These are phyloP conservation scores for Maudiozyma serrabonitensis DNA, from an alignment of 805 yeast species.

Conservation along the genomic window DNA sequence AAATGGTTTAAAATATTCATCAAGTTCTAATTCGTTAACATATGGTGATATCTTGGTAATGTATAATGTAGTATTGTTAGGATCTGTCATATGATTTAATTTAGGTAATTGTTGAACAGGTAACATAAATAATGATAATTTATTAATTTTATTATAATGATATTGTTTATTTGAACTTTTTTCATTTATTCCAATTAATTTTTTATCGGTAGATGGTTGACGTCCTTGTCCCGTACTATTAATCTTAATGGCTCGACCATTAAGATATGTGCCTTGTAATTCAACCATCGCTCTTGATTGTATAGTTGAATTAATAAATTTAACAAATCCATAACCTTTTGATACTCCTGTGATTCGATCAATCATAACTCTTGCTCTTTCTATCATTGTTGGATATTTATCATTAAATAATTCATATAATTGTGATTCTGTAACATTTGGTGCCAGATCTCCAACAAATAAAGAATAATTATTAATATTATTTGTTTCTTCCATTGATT, in stretches of 20 bases:
- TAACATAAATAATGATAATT: constrained; percentile 9
- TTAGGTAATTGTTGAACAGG: constrained; percentile 43
- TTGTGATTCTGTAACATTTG: constrained; percentile 58
- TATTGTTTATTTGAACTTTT: neutral
- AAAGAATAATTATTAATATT: constrained; percentile 44
- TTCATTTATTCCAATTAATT: neutral
- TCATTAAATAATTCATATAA: constrained; percentile 58
- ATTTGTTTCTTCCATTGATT: neutral
- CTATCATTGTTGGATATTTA: constrained; percentile 55
- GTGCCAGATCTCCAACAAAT: constrained; percentile 78
- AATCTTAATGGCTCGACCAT: constrained; percentile 69
- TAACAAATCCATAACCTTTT: constrained; percentile 86
- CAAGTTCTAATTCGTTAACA: constrained; percentile 53
- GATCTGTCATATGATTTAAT: constrained; percentile 62
- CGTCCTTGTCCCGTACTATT: constrained; percentile 39
- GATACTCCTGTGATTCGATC: constrained; percentile 63
- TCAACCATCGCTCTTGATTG: constrained; percentile 65
- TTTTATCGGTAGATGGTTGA: neutral
- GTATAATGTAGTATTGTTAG: constrained; percentile 67
- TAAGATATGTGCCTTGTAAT: constrained; percentile 70
- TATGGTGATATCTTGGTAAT: constrained; percentile 54
- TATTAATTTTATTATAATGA: neutral
- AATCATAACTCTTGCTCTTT: constrained; percentile 67
- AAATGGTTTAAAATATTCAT: constrained; percentile 50
- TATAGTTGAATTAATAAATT: constrained; percentile 54